A percentile compares a stretch with the other conserved stretches of the same genome.
Evolutionary conservation across 2,329 filamentous ascomycete species (phyloP).

Genomic region (Penicillium sclerotiorum): DNA sequence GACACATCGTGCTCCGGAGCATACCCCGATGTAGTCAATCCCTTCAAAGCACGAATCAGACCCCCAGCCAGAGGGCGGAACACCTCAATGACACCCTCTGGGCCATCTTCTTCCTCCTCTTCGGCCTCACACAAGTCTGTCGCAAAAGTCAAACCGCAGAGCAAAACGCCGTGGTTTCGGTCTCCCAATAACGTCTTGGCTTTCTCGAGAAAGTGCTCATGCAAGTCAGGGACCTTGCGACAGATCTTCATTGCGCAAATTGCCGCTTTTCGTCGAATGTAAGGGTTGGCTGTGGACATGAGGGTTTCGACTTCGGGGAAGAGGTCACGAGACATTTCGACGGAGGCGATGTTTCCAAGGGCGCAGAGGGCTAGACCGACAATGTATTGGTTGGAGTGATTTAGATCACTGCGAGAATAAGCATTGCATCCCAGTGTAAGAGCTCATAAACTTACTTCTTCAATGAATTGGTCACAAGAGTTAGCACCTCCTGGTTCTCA

Average conservation of each 20-base stretch:
- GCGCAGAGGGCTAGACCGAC: slow-evolving; percentile 95
- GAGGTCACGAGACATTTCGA: slow-evolving; percentile 97
- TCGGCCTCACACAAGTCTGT: slow-evolving; percentile 93
- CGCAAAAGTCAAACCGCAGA: slow-evolving; percentile 89
- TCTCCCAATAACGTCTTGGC: slow-evolving; percentile 85
- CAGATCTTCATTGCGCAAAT: slow-evolving; percentile 99
- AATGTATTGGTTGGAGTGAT: slow-evolving; percentile 97
- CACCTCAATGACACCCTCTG: slow-evolving; percentile 85
- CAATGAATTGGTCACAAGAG: slow-evolving; percentile 93
- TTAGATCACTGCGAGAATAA: slow-evolving; percentile 72
- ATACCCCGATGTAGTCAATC: slow-evolving; percentile 91
- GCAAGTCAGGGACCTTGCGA: slow-evolving; percentile 93
- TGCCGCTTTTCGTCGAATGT: slow-evolving; percentile 94
- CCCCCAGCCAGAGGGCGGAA: slow-evolving; percentile 84
- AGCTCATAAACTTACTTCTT: slow-evolving; percentile 72
- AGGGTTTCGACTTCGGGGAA: slow-evolving; percentile 95
- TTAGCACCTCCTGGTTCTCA: slow-evolving; percentile 98
- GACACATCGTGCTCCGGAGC: slow-evolving; percentile 98
- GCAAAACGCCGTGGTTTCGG: slow-evolving; percentile 90
- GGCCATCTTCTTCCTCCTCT: slow-evolving; percentile 84
- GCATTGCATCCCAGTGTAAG: slow-evolving; percentile 15
- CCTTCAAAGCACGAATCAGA: slow-evolving; percentile 87
- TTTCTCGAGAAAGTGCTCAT: slow-evolving; percentile 97
- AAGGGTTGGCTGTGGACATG: slow-evolving; percentile 92
- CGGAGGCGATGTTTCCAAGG: slow-evolving; percentile 93